A percentile compares a stretch with the other conserved stretches of the same genome.
Conservation (phyloP, 352 stramenopile genomes). For the Paralagenidium karlingii region DNA sequence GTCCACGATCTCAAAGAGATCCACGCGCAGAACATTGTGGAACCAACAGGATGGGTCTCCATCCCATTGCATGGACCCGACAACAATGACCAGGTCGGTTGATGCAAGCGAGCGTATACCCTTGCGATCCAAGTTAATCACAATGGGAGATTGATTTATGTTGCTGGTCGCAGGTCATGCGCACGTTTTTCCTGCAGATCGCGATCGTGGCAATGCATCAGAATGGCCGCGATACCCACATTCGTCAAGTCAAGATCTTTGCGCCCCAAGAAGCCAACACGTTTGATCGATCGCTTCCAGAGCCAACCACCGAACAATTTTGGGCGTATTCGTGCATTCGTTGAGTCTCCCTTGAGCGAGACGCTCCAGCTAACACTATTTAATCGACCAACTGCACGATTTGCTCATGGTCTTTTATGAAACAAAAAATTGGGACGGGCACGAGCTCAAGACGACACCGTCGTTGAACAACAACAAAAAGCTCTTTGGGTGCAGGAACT, state of each 20-base stretch:
- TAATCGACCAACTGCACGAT: too few relatives aligned
- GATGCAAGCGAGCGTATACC: too few relatives aligned
- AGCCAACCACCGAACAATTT: conserved; percentile 52
- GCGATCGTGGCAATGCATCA: conserved; percentile 96
- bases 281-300: conserved; percentile 33
- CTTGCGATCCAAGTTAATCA: too few relatives aligned
- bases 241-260: conserved; percentile 90
- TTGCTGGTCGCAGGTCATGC: too few relatives aligned
- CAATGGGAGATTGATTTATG: too few relatives aligned
- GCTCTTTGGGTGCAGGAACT: too few relatives aligned
- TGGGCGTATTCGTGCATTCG: conserved; percentile 54
- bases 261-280: conserved; percentile 47
- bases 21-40: conserved; percentile 80
- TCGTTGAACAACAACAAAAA: too few relatives aligned
- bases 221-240: conserved; percentile 95
- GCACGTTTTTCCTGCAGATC: conserved; percentile 95
- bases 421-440: too few relatives aligned
- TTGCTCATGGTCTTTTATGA: too few relatives aligned
- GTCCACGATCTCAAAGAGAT: conserved; percentile 95
- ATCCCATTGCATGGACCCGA: conserved; percentile 63
- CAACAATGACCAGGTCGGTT: conserved; percentile 32
- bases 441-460: too few relatives aligned
- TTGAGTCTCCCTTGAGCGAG: conserved; percentile 2
- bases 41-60: conserved; percentile 91
- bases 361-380: too few relatives aligned